phyloP scores from a whole-genome alignment of 257 asterid species.

The Penstemon newberryi region DNA sequence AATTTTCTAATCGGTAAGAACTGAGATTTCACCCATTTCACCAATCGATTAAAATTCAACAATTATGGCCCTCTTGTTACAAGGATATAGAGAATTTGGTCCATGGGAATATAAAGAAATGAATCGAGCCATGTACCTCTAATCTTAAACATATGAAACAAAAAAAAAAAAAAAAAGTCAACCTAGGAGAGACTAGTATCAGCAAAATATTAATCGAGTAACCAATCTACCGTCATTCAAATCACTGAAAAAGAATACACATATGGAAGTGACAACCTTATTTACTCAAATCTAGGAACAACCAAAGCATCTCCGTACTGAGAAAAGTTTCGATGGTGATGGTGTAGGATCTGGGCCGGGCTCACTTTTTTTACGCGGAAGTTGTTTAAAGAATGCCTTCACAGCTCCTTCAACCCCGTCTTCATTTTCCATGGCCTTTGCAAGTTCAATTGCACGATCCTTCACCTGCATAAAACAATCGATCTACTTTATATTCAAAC shows the following conservation, averaged over 20 bases:
- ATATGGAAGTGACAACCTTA: slow-evolving; percentile 17
- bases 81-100: too few species aligned
- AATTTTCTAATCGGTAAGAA: too few species aligned
- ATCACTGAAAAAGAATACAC: slow-evolving; percentile 24
- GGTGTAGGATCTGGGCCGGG: slow-evolving; percentile 43
- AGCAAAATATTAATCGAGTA: neutral
- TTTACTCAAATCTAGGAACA: slow-evolving; percentile 53
- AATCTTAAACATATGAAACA: too few species aligned
- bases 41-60: too few species aligned
- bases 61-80: too few species aligned
- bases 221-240: slow-evolving; percentile 4
- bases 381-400: slow-evolving; percentile 84
- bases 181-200: neutral
- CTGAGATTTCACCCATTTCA: too few species aligned
- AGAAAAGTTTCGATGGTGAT: slow-evolving; percentile 42
- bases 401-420: slow-evolving; percentile 96
- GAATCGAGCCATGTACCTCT: too few species aligned
- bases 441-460: slow-evolving; percentile 78
- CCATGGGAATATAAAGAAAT: too few species aligned
- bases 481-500: slow-evolving; percentile 18
- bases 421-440: slow-evolving; percentile 92
- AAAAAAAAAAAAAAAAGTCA: too few species aligned
- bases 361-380: slow-evolving; percentile 56
- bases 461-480: slow-evolving; percentile 60
- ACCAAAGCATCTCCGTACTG: slow-evolving; percentile 73